Evolutionary conservation across 2,329 filamentous ascomycete species (phyloP).

Genomic region (Cercospora sojina): DNA sequence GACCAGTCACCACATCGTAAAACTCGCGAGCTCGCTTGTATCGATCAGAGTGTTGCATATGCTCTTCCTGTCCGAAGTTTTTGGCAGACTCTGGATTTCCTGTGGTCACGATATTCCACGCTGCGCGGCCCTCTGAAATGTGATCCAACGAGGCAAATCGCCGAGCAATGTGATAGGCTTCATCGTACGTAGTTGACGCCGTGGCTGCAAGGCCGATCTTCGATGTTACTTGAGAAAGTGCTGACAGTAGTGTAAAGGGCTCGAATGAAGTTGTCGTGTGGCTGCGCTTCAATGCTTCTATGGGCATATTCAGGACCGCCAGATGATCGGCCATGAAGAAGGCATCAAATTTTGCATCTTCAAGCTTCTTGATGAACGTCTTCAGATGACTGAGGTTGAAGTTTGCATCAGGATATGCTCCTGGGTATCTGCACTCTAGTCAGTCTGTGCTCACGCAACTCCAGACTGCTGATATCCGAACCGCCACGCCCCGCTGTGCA

Average conservation of each 20-base stretch:
- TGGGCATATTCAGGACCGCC: slow-evolving; percentile 42
- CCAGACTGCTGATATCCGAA: neutral
- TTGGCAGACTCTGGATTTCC: slow-evolving; percentile 50
- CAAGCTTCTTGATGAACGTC: slow-evolving; percentile 54
- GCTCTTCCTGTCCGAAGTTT: slow-evolving; percentile 48
- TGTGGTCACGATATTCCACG: slow-evolving; percentile 55
- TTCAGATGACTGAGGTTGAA: slow-evolving; percentile 57
- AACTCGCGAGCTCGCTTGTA: slow-evolving; percentile 54
- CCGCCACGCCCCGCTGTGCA: slow-evolving; percentile 51
- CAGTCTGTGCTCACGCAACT: neutral
- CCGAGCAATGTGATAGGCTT: slow-evolving; percentile 40
- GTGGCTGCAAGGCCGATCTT: slow-evolving; percentile 44
- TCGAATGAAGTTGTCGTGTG: slow-evolving; percentile 61
- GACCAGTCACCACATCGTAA: slow-evolving; percentile 33
- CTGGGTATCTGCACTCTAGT: slow-evolving; percentile 46
- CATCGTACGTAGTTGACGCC: slow-evolving; percentile 41
- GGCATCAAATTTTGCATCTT: slow-evolving; percentile 52
- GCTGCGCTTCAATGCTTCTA: slow-evolving; percentile 57
- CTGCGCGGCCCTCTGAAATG: slow-evolving; percentile 39
- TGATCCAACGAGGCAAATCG: slow-evolving; percentile 43
- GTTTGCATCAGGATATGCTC: slow-evolving; percentile 57
- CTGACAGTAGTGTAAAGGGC: slow-evolving; percentile 43
- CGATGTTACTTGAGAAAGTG: slow-evolving; percentile 48
- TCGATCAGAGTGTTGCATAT: slow-evolving; percentile 51
- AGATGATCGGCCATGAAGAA: slow-evolving; percentile 54